Evolutionary conservation across 2,329 filamentous ascomycete genomes (phyloP), one percentile per base, ranked within the genome.

Genomic region (Cordyceps militaris): DNA sequence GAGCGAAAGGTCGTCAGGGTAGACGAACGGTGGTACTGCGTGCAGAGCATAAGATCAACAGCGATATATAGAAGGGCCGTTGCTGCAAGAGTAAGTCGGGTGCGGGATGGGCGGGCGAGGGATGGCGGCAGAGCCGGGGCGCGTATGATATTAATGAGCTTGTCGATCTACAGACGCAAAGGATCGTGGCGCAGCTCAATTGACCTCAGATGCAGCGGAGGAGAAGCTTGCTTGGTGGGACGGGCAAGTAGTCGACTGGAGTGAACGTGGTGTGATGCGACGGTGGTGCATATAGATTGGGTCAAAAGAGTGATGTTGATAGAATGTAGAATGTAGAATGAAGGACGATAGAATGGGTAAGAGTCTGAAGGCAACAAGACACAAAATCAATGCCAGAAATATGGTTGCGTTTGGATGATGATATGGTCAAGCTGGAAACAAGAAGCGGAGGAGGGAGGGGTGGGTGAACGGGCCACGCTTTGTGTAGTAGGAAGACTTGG

Each of bases 111-210:
- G 42, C 32, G 28, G 38, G 26, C 21, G 24, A 11, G 38, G 11
- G 38, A n/a, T 16, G 8, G 38, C 38, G 42, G 52, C 30, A 47
- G 21, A 26, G 28, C 42, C 13, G 30, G 19, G n/a, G 19, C 44
- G 36, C 26, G 46, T 43, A 9, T 49, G 54, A 40, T 56, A 4
- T 40, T 30, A 36, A 56, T 48, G 36, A 56, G 19, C 4, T 19
- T 30, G 36, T 38, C 4, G 54, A 56, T 50, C 44, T 56, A 43
- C 19, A 23, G 21, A 30, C 14, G 14, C 11, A 40, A 43, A 2
- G n/a, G 30, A 43, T 50, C 46, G 54, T 56, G 34, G 44, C 54
- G 44, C 54, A 42, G 16, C 34, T 28, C 44, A 49, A 40, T 56
- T 48, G 43, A 47, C 11, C 11, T 32, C 26, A n/a, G 46, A 56